Percentiles rank a stretch among this genome's conserved stretches.
These are phyloP conservation scores for Pichia eremophila DNA, from an alignment of 805 yeast species.

Conservation along the genomic window DNA sequence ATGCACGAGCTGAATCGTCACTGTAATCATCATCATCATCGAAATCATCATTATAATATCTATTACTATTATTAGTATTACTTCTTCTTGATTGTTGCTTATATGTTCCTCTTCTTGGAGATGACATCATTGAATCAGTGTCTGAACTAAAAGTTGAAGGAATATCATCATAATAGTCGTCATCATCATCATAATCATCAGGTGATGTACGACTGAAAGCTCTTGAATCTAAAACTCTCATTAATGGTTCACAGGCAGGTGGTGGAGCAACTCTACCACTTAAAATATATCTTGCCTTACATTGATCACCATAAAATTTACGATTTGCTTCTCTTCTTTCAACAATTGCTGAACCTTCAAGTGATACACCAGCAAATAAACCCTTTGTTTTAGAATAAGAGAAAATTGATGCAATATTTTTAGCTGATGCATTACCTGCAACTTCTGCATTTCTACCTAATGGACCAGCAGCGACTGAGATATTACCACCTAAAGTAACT, in stretches of 20 bases:
- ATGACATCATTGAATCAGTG: constrained; percentile 30
- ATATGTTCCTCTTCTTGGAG: constrained; percentile 2
- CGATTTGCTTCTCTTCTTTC: constrained; percentile 97
- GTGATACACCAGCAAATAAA: constrained; percentile 91
- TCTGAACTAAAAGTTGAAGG: constrained; percentile 60
- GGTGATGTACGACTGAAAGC: constrained; percentile 53
- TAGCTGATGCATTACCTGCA: constrained; percentile 86
- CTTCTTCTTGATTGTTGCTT: constrained; percentile 8
- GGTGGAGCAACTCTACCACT: constrained; percentile 90
- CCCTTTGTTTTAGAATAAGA: constrained; percentile 95
- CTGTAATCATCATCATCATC: constrained; percentile 25
- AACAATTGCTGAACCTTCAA: constrained; percentile 93
- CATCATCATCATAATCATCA: constrained; percentile 42
- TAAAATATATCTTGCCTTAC: constrained; percentile 81
- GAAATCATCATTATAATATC: constrained; percentile 15
- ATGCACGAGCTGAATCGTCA: constrained; percentile 10
- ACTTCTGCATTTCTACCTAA: constrained; percentile 97
- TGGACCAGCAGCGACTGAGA: constrained; percentile 96
- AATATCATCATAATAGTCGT: constrained; percentile 59
- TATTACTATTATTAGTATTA: constrained; percentile 13
- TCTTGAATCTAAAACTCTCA: constrained; percentile 77
- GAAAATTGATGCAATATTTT: constrained; percentile 82
- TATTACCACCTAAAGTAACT: constrained; percentile 88
- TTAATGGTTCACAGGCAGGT: constrained; percentile 77
- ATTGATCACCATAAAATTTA: constrained; percentile 81